Evolutionary conservation across 1,284 basidiomycete genomes (phyloP).

Genomic region (Microbotryum lychnidis-dioicae): DNA sequence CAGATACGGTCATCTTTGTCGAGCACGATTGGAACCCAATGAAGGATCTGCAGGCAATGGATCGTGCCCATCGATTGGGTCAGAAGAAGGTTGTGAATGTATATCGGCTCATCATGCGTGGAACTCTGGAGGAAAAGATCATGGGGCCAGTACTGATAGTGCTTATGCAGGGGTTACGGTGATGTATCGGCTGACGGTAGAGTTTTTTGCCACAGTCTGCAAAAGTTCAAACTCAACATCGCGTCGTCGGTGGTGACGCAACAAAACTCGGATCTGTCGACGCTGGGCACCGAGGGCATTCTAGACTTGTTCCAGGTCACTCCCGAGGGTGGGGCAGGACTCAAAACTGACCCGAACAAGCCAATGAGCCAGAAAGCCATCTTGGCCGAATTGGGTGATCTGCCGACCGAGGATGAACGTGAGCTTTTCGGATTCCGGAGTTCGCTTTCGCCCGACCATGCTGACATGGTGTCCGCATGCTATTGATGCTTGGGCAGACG

Average conservation of each 20-base stretch:
- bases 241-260: conserved; percentile 95
- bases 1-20: conserved; percentile 98
- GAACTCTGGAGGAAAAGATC: conserved; percentile 97
- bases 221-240: conserved; percentile 98
- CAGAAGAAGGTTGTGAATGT: conserved; percentile 99
- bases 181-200: not conserved
- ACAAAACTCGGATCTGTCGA: conserved; percentile 84
- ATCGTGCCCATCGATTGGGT: conserved; percentile 92
- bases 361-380: conserved; percentile 42
- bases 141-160: conserved; percentile 73
- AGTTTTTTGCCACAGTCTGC: conserved; percentile 51
- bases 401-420: conserved; percentile 39
- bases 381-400: conserved; percentile 38
- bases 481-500: not conserved
- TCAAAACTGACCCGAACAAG: conserved; percentile 18
- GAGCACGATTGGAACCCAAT: conserved; percentile 99
- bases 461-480: not conserved
- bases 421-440: not conserved
- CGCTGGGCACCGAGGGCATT: conserved; percentile 96
- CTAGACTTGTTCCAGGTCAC: conserved; percentile 69
- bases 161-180: not conserved
- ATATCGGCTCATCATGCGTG: conserved; percentile 92
- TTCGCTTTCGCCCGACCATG: not conserved
- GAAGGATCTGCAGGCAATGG: conserved; percentile 99
- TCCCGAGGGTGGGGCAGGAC: conserved; percentile 5